Conservation (phyloP, 2,329 filamentous ascomycete species). For the Neophaeococcomyces mojaviensis region DNA sequence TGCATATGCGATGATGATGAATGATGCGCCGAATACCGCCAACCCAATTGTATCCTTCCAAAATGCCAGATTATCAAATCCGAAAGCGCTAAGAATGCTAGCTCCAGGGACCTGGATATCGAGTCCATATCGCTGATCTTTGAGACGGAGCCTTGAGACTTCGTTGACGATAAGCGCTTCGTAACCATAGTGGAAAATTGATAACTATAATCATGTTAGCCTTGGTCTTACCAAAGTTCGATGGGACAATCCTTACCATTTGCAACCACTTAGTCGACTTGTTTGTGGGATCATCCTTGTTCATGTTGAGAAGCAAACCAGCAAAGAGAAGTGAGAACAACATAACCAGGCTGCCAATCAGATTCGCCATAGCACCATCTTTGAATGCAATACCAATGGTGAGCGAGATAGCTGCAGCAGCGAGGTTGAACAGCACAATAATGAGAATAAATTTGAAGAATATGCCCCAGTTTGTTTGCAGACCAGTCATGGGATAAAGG, state of each 20-base stretch:
- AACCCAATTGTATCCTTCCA: conserved; percentile 80
- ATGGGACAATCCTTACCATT: conserved; percentile 46
- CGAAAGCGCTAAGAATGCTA: conserved; percentile 88
- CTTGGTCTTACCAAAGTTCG: not conserved
- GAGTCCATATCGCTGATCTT: conserved; percentile 91
- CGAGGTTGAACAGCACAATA: conserved; percentile 90
- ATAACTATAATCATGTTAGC: conserved; percentile 49
- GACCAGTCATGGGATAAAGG: conserved; percentile 94
- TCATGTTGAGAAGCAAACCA: conserved; percentile 83
- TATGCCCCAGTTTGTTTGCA: conserved; percentile 71
- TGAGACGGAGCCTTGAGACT: conserved; percentile 77
- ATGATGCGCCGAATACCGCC: conserved; percentile 71
- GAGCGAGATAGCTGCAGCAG: conserved; percentile 84
- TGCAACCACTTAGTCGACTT: conserved; percentile 82
- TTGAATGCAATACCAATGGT: conserved; percentile 95
- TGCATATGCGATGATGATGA: conserved; percentile 78
- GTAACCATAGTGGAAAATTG: conserved; percentile 97
- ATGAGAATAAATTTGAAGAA: conserved; percentile 91
- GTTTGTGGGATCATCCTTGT: conserved; percentile 65
- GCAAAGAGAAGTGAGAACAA: conserved; percentile 93
- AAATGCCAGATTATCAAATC: conserved; percentile 79
- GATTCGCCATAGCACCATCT: conserved; percentile 81
- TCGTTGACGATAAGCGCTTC: conserved; percentile 97
- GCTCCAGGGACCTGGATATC: conserved; percentile 95
- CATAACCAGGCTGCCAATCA: conserved; percentile 94